These are phyloP conservation scores for Leptomonas pyrrhocoris DNA, from an alignment of 208 protist species.

Conservation along the genomic window DNA sequence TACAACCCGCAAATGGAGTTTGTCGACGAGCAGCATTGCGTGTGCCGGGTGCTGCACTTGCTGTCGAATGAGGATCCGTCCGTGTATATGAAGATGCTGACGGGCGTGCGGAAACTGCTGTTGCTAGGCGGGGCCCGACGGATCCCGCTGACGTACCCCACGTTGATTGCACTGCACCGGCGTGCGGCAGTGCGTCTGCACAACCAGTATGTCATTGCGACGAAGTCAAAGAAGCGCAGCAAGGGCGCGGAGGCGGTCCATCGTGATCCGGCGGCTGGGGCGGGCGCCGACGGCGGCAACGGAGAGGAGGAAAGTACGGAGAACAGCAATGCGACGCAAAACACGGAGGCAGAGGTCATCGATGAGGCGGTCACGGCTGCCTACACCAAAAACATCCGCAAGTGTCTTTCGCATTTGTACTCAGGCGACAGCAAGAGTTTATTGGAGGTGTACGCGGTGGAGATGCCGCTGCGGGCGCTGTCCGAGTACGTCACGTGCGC, in stretches of 20 bases:
- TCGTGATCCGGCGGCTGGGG: too few species aligned
- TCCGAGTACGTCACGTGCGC: slow-evolving; percentile 88
- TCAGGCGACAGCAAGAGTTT: slow-evolving; percentile 81
- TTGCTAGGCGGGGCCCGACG: slow-evolving; percentile 86
- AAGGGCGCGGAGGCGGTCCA: slow-evolving; percentile 7
- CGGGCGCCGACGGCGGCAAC: neutral
- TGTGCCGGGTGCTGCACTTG: slow-evolving; percentile 92
- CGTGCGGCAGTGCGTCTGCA: slow-evolving; percentile 61
- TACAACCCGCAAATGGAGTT: slow-evolving; percentile 78
- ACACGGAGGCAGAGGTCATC: neutral
- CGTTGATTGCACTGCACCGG: slow-evolving; percentile 84
- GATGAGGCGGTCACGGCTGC: neutral
- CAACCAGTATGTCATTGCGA: slow-evolving; percentile 6
- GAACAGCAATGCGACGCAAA: neutral
- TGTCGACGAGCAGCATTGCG: slow-evolving; percentile 90
- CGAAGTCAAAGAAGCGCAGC: neutral
- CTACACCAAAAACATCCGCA: slow-evolving; percentile 30
- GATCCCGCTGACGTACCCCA: slow-evolving; percentile 82
- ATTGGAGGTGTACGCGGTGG: slow-evolving; percentile 61
- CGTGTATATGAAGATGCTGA: slow-evolving; percentile 90
- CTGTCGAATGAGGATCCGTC: slow-evolving; percentile 78
- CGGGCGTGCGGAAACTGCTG: slow-evolving; percentile 86
- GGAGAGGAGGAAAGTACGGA: neutral
- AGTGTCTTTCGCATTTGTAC: slow-evolving; percentile 58
- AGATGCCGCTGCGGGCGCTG: slow-evolving; percentile 62